Evolutionary conservation across 345 rosid species (phyloP).

Genomic region (Bruguiera parviflora): DNA sequence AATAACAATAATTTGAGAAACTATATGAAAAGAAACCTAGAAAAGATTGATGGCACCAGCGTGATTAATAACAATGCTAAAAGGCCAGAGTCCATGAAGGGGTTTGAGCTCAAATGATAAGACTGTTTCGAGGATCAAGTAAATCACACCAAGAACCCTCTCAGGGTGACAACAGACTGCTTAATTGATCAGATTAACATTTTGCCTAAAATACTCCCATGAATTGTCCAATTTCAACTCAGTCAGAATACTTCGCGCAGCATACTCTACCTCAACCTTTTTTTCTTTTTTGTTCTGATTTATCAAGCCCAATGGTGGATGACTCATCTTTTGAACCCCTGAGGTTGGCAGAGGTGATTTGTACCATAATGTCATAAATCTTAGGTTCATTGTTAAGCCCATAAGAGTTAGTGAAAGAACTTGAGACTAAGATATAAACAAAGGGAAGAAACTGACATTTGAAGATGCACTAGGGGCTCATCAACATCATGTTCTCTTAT

Average conservation of each 20-base stretch:
- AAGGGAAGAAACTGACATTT: neutral
- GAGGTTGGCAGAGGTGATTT: neutral
- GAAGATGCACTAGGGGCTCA: neutral
- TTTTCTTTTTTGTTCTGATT: neutral
- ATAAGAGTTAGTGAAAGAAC: too few relatives aligned
- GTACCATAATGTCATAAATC: neutral
- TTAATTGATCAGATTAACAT: neutral
- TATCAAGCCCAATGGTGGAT: neutral
- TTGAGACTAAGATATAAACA: too few relatives aligned
- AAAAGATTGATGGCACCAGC: neutral
- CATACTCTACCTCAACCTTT: neutral
- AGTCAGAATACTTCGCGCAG: neutral
- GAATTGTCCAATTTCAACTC: neutral
- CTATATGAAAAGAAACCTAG: neutral
- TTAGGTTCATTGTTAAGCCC: neutral
- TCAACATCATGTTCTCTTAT: neutral
- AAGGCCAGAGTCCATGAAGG: neutral
- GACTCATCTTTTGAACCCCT: neutral
- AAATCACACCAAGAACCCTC: neutral
- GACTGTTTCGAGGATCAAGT: neutral
- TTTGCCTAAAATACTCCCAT: too few relatives aligned
- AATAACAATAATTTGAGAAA: neutral
- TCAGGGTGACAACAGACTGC: neutral
- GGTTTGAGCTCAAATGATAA: slow-evolving; percentile 4
- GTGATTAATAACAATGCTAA: neutral